phyloP scores from a whole-genome alignment of 345 rosid genomes.

The Euphorbia tirucalli region DNA sequence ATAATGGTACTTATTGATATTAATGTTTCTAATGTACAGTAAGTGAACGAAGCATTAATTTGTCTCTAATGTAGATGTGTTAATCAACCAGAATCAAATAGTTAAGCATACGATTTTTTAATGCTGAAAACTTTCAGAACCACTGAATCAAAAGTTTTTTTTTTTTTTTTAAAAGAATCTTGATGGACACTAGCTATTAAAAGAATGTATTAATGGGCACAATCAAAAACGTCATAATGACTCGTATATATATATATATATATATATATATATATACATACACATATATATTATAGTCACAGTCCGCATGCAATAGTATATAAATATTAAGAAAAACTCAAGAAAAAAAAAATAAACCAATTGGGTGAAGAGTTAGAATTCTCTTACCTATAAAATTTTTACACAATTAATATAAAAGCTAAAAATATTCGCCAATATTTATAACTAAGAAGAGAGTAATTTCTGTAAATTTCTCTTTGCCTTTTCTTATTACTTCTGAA shows the following conservation, averaged over 20 bases:
- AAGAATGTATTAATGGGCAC: background rate
- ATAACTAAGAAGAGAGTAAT: too few relatives aligned
- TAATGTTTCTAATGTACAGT: slow-evolving; percentile 10
- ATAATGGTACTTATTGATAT: background rate
- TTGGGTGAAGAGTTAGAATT: background rate
- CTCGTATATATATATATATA: background rate
- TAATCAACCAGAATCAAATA: slow-evolving; percentile 1
- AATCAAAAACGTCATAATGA: slow-evolving; percentile 13
- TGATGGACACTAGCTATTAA: background rate
- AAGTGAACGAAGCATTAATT: slow-evolving; percentile 11
- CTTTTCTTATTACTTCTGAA: too few relatives aligned
- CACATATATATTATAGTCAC: background rate
- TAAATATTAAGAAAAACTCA: too few relatives aligned
- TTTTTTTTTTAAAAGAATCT: too few relatives aligned
- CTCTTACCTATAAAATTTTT: too few relatives aligned
- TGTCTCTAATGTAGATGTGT: slow-evolving; percentile 1
- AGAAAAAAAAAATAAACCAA: background rate
- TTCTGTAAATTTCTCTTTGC: too few relatives aligned
- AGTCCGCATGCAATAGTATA: background rate
- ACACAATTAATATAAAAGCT: too few relatives aligned
- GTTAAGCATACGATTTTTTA: background rate
- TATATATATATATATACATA: background rate
- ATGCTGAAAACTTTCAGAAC: background rate
- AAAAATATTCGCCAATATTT: too few relatives aligned
- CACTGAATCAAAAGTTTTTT: background rate